Conservation (phyloP, 306 rosid genomes). For the Pueraria montana region DNA sequence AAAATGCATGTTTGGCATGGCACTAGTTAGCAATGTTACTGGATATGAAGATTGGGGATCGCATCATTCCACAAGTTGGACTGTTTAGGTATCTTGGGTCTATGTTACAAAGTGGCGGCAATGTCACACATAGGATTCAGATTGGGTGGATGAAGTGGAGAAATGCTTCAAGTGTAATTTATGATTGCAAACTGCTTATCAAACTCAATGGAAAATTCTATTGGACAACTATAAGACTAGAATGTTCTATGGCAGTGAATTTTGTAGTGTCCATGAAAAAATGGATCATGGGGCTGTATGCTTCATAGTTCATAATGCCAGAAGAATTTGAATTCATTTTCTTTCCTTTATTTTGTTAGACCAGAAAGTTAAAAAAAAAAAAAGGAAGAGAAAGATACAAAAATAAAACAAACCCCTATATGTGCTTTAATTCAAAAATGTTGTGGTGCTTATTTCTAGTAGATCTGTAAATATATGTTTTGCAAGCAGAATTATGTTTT, state of each 20-base stretch:
- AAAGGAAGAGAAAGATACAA: neutral
- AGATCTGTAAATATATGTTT: neutral
- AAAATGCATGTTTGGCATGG: neutral
- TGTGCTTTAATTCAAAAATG: neutral
- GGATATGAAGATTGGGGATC: conserved; percentile 14
- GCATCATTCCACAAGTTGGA: neutral
- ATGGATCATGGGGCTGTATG: neutral
- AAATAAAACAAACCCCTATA: neutral
- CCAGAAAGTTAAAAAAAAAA: neutral
- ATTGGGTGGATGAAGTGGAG: neutral
- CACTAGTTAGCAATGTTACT: conserved; percentile 10
- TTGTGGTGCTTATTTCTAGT: conserved; percentile 1
- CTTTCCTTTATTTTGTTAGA: neutral
- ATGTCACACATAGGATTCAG: neutral
- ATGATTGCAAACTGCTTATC: neutral
- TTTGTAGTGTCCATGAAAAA: conserved; percentile 25
- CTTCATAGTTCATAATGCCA: neutral
- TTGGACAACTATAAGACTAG: neutral
- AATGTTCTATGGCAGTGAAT: conserved; percentile 1
- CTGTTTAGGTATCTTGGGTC: neutral
- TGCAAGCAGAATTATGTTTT: conserved; percentile 20
- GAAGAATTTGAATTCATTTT: neutral
- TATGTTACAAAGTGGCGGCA: neutral
- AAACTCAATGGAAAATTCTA: neutral
- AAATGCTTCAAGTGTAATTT: neutral